Evolutionary conservation across 1,284 basidiomycete species (phyloP), one percentile per base, ranked within the genome.

Genomic region (Lignosus rhinocerotis): DNA sequence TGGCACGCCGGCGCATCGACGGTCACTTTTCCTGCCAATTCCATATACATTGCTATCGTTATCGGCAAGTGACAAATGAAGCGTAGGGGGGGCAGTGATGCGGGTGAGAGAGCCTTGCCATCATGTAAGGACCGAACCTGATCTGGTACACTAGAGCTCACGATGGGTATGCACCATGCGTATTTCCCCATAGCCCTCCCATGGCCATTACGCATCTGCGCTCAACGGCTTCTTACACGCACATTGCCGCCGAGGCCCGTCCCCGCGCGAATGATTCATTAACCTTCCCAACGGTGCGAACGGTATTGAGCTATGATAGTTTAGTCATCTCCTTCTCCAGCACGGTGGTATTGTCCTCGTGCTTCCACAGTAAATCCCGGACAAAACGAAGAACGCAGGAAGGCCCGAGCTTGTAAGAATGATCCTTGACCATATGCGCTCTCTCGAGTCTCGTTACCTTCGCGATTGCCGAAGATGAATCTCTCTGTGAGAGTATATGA

Each of bases 81-180:
- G 25, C 2, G 25, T 25, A 25, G 25, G 25, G 4, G 25, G 4
- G 25, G 25, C 25, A 4, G n/a, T n/a, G n/a, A n/a, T n/a, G n/a
- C n/a, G 4, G 25, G 36, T 38, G 36, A 38, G 36, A 38, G 36
- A 3, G 36, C 36, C 36, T 38, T 6, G 6, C 36, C 36, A 11
- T 16, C 11, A 38, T 16, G 10, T 10, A 2, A 38, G 10, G 10
- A 38, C 36, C 16, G 36, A 38, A 90, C 86, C 55, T 85, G 81
- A 3, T 85, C 72, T 5, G 87, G 85, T 17, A 88, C 75, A 46
- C 73, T 74, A 19, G 78, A 70, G 5, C 80, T 82, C 14, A 80
- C 69, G 2, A 89, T 70, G 2, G 88, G 87, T 34, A 81, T 79
- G 16, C 39, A 41, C 43, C 34, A 82, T 83, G 60, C 80, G 81